Evolutionary conservation across 2,329 filamentous ascomycete genomes (phyloP).

Genomic region (Onygenales sp.): DNA sequence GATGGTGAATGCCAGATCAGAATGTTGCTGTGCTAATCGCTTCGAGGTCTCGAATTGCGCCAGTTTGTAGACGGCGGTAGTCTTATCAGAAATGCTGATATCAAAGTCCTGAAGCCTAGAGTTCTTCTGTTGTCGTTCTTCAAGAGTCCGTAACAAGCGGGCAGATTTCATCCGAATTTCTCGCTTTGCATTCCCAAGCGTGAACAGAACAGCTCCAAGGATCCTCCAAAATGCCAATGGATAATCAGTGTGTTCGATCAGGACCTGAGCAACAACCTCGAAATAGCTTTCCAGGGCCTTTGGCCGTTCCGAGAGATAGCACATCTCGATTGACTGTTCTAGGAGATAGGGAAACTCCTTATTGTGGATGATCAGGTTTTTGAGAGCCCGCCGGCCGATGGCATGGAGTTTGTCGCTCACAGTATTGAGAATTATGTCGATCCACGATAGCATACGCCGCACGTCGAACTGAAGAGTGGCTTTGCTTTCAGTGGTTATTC

Average conservation of each 20-base stretch:
- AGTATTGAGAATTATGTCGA: slow-evolving; percentile 88
- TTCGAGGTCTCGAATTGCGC: slow-evolving; percentile 96
- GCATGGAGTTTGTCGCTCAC: slow-evolving; percentile 85
- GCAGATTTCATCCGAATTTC: slow-evolving; percentile 84
- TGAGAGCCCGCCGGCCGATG: slow-evolving; percentile 78
- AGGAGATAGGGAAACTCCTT: slow-evolving; percentile 75
- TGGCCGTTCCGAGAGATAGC: slow-evolving; percentile 69
- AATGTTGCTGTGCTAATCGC: slow-evolving; percentile 75
- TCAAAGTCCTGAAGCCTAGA: slow-evolving; percentile 96
- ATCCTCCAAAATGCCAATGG: slow-evolving; percentile 84
- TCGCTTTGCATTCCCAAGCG: slow-evolving; percentile 82
- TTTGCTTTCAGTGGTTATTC: slow-evolving; percentile 77
- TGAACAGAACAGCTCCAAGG: slow-evolving; percentile 79
- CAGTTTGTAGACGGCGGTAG: slow-evolving; percentile 92
- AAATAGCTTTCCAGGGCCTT: slow-evolving; percentile 95
- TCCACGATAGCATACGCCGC: slow-evolving; percentile 85
- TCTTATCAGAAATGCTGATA: slow-evolving; percentile 97
- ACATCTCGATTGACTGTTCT: slow-evolving; percentile 83
- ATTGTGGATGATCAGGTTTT: slow-evolving; percentile 85
- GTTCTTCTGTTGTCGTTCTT: slow-evolving; percentile 71
- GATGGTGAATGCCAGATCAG: slow-evolving; percentile 81
- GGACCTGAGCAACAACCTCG: slow-evolving; percentile 76
- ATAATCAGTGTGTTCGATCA: slow-evolving; percentile 74
- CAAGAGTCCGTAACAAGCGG: slow-evolving; percentile 67
- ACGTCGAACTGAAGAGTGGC: slow-evolving; percentile 87